Percentiles rank a stretch among this genome's conserved stretches.
Conservation (phyloP, 2,329 filamentous ascomycete genomes). For the Dactylonectria macrodidyma region DNA sequence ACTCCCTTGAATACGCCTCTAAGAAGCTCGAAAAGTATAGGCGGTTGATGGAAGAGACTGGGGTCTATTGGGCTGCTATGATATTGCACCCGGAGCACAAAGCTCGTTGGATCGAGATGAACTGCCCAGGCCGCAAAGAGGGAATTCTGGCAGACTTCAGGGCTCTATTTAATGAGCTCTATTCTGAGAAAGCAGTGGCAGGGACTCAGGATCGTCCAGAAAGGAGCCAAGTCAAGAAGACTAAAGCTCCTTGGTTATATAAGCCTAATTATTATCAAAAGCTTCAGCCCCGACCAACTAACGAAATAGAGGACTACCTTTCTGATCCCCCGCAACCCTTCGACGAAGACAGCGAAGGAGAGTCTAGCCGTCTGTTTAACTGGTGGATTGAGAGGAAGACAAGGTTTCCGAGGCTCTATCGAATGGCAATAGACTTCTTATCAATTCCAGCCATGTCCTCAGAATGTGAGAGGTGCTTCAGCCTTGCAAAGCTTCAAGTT, state of each 20-base stretch:
- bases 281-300: background rate
- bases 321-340: background rate
- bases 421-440: background rate
- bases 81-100: slow-evolving; percentile 2
- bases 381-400: background rate
- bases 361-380: background rate
- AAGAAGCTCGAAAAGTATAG: background rate
- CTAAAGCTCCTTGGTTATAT: background rate
- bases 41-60: background rate
- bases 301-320: background rate
- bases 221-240: background rate
- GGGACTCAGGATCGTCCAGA: background rate
- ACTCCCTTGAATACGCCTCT: slow-evolving; percentile 1
- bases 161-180: background rate
- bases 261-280: background rate
- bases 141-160: background rate
- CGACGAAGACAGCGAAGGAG: background rate
- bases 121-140: background rate
- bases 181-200: background rate
- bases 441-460: background rate
- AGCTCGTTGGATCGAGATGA: background rate
- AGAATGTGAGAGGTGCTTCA: background rate
- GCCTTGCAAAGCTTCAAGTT: background rate
- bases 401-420: background rate
- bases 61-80: slow-evolving; percentile 4